Conservation (phyloP, 2,329 filamentous ascomycete species). For the Monascus ruber region DNA sequence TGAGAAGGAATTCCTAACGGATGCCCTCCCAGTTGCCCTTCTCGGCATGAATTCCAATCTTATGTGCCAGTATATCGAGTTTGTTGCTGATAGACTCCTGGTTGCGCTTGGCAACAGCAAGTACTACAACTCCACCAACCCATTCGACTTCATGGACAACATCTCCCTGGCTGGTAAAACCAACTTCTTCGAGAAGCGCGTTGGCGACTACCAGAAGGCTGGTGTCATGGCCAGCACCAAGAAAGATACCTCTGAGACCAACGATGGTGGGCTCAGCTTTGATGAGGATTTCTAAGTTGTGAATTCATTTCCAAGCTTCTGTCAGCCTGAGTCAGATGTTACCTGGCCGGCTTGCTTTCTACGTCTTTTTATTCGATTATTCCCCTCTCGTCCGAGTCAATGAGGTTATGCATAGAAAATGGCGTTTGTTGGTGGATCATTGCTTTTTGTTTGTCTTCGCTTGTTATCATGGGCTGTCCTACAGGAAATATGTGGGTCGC, state of each 20-base stretch:
- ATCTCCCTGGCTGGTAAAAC: constrained; percentile 98
- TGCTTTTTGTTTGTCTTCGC: background rate
- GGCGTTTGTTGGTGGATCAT: background rate
- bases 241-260: constrained; percentile 42
- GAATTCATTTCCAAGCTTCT: too few relatives aligned
- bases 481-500: too few relatives aligned
- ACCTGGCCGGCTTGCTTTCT: background rate
- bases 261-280: constrained; percentile 69
- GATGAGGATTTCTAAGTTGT: constrained; percentile 84
- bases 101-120: constrained; percentile 89
- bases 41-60: constrained; percentile 95
- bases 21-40: constrained; percentile 82
- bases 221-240: constrained; percentile 93
- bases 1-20: constrained; percentile 95
- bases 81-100: constrained; percentile 90
- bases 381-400: background rate
- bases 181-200: constrained; percentile 99
- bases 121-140: constrained; percentile 84
- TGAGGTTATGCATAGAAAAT: background rate
- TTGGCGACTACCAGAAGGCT: constrained; percentile 98
- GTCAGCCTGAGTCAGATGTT: too few relatives aligned
- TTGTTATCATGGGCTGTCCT: too few relatives aligned
- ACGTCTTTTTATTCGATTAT: background rate
- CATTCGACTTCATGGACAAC: constrained; percentile 99
- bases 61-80: constrained; percentile 99